Evolutionary conservation across 306 rosid species (phyloP), one percentile per base, ranked within the genome.

Genomic region (Hippophae tibetana): DNA sequence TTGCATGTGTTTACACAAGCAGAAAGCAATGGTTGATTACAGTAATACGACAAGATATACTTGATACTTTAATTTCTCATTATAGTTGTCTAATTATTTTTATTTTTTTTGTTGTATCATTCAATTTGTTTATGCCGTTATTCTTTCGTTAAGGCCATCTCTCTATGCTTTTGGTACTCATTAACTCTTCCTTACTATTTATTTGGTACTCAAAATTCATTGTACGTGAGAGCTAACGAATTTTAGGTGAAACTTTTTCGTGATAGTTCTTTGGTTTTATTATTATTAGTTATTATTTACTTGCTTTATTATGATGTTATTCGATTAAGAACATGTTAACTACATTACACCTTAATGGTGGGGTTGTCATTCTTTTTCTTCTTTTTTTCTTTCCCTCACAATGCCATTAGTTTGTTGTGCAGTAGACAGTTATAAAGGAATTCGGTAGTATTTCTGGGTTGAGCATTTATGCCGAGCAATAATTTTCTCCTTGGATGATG

Each of bases 1-100:
- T 78, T 90, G 98, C 74, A 92, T 92, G 96, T 87, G 85, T 75
- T 18, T 18, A 79, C 73, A 78, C 79, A 74, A 67, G 78, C 68
- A 48, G 81, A 71, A 31, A 67, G 70, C 76, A 23, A 76, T 45
- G 63, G 60, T 43, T 42, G 79, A 70, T 65, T 74, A 64, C 63
- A 49, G 63, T 52, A 73, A 66, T 27, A 47, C 48, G 0, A 65
- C 64, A 10, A 67, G 62, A 57, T 56, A 44, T 61, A 64, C 26
- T 47, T 52, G 54, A 69, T 51, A 56, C 57, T 67, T 56, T 43
- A 31, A 69, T 59, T 56, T 72, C 57, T 72, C 46, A 54, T 48
- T 31, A 56, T 57, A 18, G 57, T 70, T 64, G 61, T 65, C 57
- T 70, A 61, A 55, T 47, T 61, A 65, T 72, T 68, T 72, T 54